Percentiles rank a stretch among this genome's conserved stretches.
phyloP scores from a whole-genome alignment of 257 asterid species.

The Nicotiana noctiflora region DNA sequence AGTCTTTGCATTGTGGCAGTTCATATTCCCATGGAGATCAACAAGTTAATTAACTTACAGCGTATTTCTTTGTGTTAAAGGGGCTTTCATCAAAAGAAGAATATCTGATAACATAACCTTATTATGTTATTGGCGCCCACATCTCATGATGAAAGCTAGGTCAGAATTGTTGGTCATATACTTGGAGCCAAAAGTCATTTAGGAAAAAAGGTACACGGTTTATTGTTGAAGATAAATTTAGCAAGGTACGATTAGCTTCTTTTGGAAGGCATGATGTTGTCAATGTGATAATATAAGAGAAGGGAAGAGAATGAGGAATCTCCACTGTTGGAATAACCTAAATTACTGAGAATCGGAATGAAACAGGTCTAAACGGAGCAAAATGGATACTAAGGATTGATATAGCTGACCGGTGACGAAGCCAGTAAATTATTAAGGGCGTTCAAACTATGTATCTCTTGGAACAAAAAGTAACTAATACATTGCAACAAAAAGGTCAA shows the following conservation, averaged over 20 bases:
- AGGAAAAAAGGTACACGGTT: background rate
- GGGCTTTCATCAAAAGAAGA: background rate
- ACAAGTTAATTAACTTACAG: slow-evolving; percentile 82
- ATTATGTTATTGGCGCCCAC: background rate
- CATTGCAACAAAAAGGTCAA: too few species aligned
- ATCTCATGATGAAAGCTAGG: background rate
- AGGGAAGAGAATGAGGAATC: background rate
- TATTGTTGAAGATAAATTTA: too few species aligned
- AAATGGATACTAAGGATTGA: too few species aligned
- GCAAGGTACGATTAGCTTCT: background rate
- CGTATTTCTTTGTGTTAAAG: slow-evolving; percentile 24
- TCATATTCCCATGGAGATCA: slow-evolving; percentile 71
- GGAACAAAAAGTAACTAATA: too few species aligned
- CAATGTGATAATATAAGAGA: background rate
- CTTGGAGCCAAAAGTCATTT: background rate
- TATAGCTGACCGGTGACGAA: too few species aligned
- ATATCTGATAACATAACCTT: background rate
- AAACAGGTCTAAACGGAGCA: too few species aligned
- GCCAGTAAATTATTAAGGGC: too few species aligned
- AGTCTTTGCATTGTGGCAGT: slow-evolving; percentile 37
- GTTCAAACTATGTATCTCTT: too few species aligned
- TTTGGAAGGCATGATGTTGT: background rate
- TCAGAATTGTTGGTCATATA: background rate
- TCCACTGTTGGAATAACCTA: too few species aligned
- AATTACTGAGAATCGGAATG: too few species aligned